Percentiles rank a stretch among this genome's conserved stretches.
These are phyloP conservation scores for Parmelia sp. DNA, from an alignment of 495 filamentous ascomycete genomes.

Conservation along the genomic window DNA sequence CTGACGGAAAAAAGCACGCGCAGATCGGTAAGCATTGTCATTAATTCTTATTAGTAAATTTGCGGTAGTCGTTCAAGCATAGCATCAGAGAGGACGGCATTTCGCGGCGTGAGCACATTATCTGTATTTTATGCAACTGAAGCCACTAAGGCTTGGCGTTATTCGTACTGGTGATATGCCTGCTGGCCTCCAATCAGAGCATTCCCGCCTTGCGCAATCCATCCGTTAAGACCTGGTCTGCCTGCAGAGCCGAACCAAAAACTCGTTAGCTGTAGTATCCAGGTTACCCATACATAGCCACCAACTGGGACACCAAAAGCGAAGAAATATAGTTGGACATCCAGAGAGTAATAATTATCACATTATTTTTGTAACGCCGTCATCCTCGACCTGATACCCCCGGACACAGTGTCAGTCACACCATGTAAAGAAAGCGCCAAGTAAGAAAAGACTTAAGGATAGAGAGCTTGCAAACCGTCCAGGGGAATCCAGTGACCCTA, in stretches of 20 bases:
- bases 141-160: not conserved
- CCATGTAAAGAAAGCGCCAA: not conserved
- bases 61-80: not conserved
- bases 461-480: not conserved
- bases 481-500: not conserved
- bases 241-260: conserved; percentile 27
- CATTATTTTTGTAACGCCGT: conserved; percentile 89
- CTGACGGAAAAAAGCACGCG: too few species aligned
- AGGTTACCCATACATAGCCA: conserved; percentile 3
- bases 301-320: conserved; percentile 23
- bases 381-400: conserved; percentile 80
- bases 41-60: too few species aligned
- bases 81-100: not conserved
- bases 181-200: conserved; percentile 15
- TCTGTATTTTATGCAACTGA: not conserved
- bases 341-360: conserved; percentile 42
- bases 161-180: not conserved
- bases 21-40: too few species aligned
- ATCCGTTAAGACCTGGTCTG: conserved; percentile 24
- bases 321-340: conserved; percentile 25
- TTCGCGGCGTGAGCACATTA: not conserved
- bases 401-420: conserved; percentile 20
- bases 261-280: conserved; percentile 17
- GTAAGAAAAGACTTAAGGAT: not conserved
- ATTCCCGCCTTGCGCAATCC: conserved; percentile 26